Evolutionary conservation across 495 filamentous ascomycete genomes (phyloP).

Genomic region (Rhizodiscina lignyota): DNA sequence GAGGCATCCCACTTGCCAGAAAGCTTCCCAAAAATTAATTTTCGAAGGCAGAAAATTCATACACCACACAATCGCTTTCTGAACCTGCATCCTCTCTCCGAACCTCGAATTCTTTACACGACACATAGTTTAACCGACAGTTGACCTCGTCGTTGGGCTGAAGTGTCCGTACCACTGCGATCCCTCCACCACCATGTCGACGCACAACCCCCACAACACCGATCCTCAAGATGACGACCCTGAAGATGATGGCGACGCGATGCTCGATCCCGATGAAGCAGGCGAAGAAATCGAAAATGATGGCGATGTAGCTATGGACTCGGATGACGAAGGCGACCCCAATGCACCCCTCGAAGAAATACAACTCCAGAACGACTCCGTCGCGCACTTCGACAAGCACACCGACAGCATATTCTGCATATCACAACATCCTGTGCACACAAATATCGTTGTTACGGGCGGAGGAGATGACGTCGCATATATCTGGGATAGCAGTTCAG

Average conservation of each 20-base stretch:
- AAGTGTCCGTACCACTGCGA: too few species aligned
- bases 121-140: too few species aligned
- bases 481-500: constrained; percentile 57
- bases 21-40: too few species aligned
- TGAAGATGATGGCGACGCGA: constrained; percentile 20
- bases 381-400: constrained; percentile 80
- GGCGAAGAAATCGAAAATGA: constrained; percentile 23
- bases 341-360: constrained; percentile 65
- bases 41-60: too few species aligned
- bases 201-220: too few species aligned
- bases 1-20: too few species aligned
- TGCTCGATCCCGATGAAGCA: constrained; percentile 23
- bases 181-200: too few species aligned
- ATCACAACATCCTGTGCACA: constrained; percentile 70
- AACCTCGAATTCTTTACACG: too few species aligned
- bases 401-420: constrained; percentile 84
- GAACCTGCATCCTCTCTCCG: too few species aligned
- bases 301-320: constrained; percentile 31
- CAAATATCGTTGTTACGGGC: constrained; percentile 69
- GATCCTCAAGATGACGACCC: background rate
- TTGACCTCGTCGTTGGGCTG: too few species aligned
- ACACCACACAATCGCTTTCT: too few species aligned
- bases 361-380: constrained; percentile 70
- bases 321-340: constrained; percentile 46
- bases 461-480: constrained; percentile 73